Evolutionary conservation across 352 stramenopile species (phyloP).

Genomic region (Phytophthora pinifolia): DNA sequence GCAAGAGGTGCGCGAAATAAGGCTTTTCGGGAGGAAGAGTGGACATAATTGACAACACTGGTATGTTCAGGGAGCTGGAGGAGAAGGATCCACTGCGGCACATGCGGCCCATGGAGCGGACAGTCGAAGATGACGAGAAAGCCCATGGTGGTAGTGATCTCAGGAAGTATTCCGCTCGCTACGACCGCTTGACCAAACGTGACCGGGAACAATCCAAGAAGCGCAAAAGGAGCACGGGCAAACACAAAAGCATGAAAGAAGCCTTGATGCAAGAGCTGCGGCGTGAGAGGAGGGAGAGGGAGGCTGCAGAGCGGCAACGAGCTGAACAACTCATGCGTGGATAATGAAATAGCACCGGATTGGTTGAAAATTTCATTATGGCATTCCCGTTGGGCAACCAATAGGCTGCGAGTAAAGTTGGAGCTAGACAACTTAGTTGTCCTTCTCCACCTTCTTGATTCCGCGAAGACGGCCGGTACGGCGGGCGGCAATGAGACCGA

Average conservation of each 20-base stretch:
- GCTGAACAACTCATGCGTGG: conserved; percentile 32
- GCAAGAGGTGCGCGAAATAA: conserved; percentile 49
- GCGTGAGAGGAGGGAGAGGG: conserved; percentile 42
- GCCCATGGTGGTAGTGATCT: conserved; percentile 26
- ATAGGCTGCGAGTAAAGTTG: conserved; percentile 18
- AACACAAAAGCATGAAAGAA: conserved; percentile 22
- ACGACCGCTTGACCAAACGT: conserved; percentile 24
- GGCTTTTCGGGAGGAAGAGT: too few relatives aligned
- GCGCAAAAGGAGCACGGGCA: conserved; percentile 16
- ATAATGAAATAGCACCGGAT: too few relatives aligned
- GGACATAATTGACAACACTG: conserved; percentile 8
- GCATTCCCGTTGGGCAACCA: conserved; percentile 44
- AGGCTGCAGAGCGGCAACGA: conserved; percentile 29
- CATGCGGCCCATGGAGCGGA: conserved; percentile 36
- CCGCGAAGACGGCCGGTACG: conserved; percentile 97
- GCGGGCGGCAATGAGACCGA: conserved; percentile 98
- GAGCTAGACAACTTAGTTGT: conserved; percentile 61
- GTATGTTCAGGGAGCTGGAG: conserved; percentile 33
- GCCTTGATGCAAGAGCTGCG: conserved; percentile 37
- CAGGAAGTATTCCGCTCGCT: conserved; percentile 33
- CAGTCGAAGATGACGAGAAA: conserved; percentile 8
- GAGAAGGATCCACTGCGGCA: conserved; percentile 36
- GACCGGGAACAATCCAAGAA: conserved; percentile 15
- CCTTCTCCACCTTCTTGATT: conserved; percentile 97
- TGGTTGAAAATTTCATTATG: conserved; percentile 45